Conservation (phyloP, 1,139 yeast species). For the Lodderomyces margitis region DNA sequence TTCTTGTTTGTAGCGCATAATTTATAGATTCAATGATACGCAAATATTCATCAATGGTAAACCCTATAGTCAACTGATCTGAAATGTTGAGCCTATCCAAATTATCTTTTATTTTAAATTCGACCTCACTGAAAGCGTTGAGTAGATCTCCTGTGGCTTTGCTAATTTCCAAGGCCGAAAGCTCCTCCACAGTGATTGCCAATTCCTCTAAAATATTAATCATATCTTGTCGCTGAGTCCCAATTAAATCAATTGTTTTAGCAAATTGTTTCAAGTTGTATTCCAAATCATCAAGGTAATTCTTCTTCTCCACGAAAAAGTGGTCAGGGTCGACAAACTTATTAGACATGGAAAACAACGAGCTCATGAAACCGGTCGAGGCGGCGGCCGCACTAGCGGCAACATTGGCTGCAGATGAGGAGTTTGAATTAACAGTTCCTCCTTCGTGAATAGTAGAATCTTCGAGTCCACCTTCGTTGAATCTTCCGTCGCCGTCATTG, state of each 20-base stretch:
- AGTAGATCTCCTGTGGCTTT: constrained; percentile 62
- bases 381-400: constrained; percentile 14
- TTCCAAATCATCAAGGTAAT: constrained; percentile 71
- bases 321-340: constrained; percentile 78
- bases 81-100: constrained; percentile 79
- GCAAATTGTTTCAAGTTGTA: constrained; percentile 67
- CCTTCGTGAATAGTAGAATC: constrained; percentile 30
- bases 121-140: constrained; percentile 64
- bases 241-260: constrained; percentile 71
- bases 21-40: constrained; percentile 76
- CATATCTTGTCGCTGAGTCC: constrained; percentile 73
- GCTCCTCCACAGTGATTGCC: constrained; percentile 62
- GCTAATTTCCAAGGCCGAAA: constrained; percentile 76
- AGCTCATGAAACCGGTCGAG: constrained; percentile 60
- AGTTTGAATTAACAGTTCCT: constrained; percentile 24
- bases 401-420: constrained; percentile 19
- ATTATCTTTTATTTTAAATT: constrained; percentile 67
- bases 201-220: constrained; percentile 44
- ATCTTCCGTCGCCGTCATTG: constrained; percentile 7
- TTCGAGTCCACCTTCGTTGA: constrained; percentile 60
- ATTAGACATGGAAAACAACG: constrained; percentile 55
- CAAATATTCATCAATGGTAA: constrained; percentile 84
- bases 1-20: constrained; percentile 72
- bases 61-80: constrained; percentile 82
- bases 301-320: constrained; percentile 68